Evolutionary conservation across 2,329 filamentous ascomycete species (phyloP).

Genomic region (Knoxdaviesia proteae): DNA sequence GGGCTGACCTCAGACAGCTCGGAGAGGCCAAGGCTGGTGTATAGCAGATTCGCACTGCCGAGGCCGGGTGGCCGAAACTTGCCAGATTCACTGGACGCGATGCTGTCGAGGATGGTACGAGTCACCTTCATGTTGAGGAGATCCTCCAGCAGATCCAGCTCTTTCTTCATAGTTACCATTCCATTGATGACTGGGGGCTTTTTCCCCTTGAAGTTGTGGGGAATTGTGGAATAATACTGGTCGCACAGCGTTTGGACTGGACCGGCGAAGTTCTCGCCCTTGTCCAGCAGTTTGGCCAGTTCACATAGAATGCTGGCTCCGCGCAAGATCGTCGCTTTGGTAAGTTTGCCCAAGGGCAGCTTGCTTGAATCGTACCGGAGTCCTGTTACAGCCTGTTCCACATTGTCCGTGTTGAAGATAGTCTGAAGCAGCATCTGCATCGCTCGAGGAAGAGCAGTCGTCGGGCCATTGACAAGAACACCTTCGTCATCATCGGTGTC

Average conservation of each 20-base stretch:
- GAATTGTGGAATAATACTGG: conserved; percentile 60
- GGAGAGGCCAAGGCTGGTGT: conserved; percentile 33
- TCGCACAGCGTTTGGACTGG: conserved; percentile 18
- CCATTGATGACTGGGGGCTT: conserved; percentile 46
- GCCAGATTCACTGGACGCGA: conserved; percentile 28
- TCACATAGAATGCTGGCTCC: conserved; percentile 22
- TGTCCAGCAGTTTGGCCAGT: neutral
- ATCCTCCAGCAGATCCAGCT: conserved; percentile 62
- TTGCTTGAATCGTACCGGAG: conserved; percentile 57
- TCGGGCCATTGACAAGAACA: conserved; percentile 9
- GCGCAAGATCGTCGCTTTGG: conserved; percentile 51
- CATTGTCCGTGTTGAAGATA: conserved; percentile 63
- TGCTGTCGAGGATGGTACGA: conserved; percentile 21
- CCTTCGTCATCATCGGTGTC: conserved; percentile 25
- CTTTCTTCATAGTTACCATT: conserved; percentile 40
- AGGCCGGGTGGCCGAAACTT: too few species aligned
- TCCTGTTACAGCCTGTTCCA: conserved; percentile 41
- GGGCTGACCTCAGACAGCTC: conserved; percentile 34
- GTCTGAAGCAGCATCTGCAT: conserved; percentile 54
- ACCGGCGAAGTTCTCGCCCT: conserved; percentile 35
- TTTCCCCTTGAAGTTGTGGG: conserved; percentile 57
- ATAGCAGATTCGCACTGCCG: conserved; percentile 15
- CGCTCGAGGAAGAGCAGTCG: conserved; percentile 22
- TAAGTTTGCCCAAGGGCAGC: conserved; percentile 64
- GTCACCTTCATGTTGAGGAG: conserved; percentile 73